Evolutionary conservation across 2,329 filamentous ascomycete species (phyloP).

Genomic region (Fusarium dlaminii): DNA sequence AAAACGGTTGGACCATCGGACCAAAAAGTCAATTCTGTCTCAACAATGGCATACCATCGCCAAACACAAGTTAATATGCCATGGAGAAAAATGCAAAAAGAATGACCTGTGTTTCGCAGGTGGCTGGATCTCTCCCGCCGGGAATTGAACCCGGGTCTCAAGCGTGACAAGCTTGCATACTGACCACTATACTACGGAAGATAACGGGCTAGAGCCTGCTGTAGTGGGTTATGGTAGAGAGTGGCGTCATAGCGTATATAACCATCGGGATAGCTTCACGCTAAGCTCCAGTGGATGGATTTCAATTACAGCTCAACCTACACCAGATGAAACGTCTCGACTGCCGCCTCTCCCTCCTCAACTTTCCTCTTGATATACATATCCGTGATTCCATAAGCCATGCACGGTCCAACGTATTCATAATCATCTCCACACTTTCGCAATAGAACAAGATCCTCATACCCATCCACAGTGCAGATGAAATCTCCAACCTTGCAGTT

Average conservation of each 20-base stretch:
- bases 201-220: not conserved
- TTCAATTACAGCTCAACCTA: not conserved
- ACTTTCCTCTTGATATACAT: not conserved
- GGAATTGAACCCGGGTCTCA: not conserved
- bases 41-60: not conserved
- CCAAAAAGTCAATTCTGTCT: not conserved
- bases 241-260: rapidly evolving
- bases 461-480: not conserved
- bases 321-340: not conserved
- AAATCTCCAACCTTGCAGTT: not conserved
- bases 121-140: not conserved
- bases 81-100: not conserved
- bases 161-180: not conserved
- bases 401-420: not conserved
- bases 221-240: not conserved
- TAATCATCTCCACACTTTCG: not conserved
- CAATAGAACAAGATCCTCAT: not conserved
- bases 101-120: not conserved
- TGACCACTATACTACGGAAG: not conserved
- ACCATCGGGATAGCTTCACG: rapidly evolving
- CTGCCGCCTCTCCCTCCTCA: not conserved
- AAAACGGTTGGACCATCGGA: rapidly evolving
- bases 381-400: not conserved
- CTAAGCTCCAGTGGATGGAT: rapidly evolving
- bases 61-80: rapidly evolving